These are phyloP conservation scores for Protomyces gravidus DNA, from an alignment of 1,139 yeast genomes.

Conservation along the genomic window DNA sequence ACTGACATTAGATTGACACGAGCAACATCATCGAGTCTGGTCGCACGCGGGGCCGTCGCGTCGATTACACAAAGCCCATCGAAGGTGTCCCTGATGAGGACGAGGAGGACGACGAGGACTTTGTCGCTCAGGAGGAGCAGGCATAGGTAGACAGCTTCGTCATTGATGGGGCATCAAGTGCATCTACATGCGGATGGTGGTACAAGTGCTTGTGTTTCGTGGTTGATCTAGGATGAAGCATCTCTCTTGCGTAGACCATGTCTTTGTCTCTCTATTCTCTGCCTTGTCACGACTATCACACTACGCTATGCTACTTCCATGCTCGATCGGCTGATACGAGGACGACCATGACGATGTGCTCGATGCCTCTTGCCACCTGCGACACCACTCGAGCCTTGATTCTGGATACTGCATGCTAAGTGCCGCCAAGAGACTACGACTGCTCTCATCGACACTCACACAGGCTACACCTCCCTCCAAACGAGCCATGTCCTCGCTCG, in stretches of 20 bases:
- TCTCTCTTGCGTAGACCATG: too few species aligned
- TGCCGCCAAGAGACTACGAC: neutral
- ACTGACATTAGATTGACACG: conserved; percentile 53
- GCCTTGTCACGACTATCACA: too few species aligned
- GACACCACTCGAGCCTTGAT: too few species aligned
- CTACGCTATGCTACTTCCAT: too few species aligned
- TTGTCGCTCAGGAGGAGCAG: neutral
- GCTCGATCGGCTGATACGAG: too few species aligned
- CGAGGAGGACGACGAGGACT: conserved; percentile 30
- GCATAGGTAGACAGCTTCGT: neutral
- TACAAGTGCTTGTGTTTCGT: too few species aligned
- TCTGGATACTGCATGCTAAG: neutral
- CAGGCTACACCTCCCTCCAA: neutral
- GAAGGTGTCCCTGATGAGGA: conserved; percentile 26
- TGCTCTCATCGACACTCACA: neutral
- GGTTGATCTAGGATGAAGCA: too few species aligned
- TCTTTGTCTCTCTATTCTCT: too few species aligned
- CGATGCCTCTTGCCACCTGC: too few species aligned
- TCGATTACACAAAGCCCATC: conserved; percentile 61
- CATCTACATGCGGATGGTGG: too few species aligned
- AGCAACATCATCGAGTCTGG: conserved; percentile 79
- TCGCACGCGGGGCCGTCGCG: conserved; percentile 84
- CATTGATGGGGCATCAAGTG: too few species aligned
- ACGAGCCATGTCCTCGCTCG: conserved; percentile 20
- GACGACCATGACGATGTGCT: too few species aligned